These are phyloP conservation scores for Talaromyces trachyspermus DNA, from an alignment of 495 filamentous ascomycete genomes.

Conservation along the genomic window DNA sequence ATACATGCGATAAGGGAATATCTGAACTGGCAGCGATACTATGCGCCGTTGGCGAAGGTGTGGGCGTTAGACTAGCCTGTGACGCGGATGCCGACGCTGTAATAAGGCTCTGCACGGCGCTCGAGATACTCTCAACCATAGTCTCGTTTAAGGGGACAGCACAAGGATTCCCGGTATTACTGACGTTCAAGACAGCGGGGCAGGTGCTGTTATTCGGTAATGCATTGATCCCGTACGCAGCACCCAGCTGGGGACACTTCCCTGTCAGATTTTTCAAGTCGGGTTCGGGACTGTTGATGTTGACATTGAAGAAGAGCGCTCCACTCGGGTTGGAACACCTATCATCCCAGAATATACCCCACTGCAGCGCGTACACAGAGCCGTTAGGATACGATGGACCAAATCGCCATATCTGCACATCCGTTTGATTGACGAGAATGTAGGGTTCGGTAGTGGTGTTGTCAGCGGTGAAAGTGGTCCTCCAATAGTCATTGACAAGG, in stretches of 20 bases:
- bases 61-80: not conserved
- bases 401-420: slow-evolving; percentile 1
- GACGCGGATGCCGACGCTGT: not conserved
- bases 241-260: not conserved
- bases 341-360: not conserved
- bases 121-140: not conserved
- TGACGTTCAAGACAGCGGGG: not conserved
- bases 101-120: not conserved
- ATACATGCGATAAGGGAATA: not conserved
- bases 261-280: not conserved
- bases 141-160: not conserved
- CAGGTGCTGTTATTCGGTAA: not conserved
- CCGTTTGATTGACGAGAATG: slow-evolving; percentile 1
- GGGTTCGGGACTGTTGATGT: not conserved
- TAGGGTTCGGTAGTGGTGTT: not conserved
- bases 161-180: not conserved
- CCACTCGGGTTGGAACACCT: not conserved
- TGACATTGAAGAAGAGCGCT: not conserved
- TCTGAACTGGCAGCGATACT: not conserved
- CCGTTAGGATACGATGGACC: not conserved
- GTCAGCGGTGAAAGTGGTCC: not conserved
- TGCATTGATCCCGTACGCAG: not conserved
- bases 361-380: slow-evolving; percentile 2
- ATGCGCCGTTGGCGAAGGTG: not conserved
- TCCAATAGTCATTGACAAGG: not conserved